Base-by-base conservation (phyloP, 2,329 filamentous ascomycete genomes). In the Lasiodiplodia hormozganensis region DNA sequence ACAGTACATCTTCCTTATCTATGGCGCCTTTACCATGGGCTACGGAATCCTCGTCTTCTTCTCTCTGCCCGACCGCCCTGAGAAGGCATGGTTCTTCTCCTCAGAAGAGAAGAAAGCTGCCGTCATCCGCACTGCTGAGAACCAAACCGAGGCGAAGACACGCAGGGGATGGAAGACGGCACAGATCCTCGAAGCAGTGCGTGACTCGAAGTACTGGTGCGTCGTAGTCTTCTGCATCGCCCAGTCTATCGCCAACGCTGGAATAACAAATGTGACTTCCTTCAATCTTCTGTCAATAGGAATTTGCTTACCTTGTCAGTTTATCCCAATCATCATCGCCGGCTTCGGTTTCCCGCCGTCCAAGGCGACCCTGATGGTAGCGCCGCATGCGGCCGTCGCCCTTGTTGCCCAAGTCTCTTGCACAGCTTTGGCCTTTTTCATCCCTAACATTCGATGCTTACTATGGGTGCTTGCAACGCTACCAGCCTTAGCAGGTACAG, bases 391-490 rank as follows among this genome's bases (percentile, higher is more conserved):
- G 21, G 57, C 57, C 6, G 38, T 62, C 1, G 38, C 57, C 4
- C 7, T 62, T 18, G 25, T 49, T 14, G 57, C 57, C 12, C 57
- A 62, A 36, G 23, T 49, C 5, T 28, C 31, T 23, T 49, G 23
- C 23, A 62, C 57, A 25, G 47, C 57, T 6, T 14, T 62, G 4
- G 18, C 57, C 5, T 62, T 62, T 25, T 62, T 28, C 21, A 31
- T 47, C 4, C 57, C 56, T 21, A 58, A 58, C 7, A 40, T 43
- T 18, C 34, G 56, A 23, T 58, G 56, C 21, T 14, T 58, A 18
- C 38, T 62, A 14, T 62, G 56, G 68, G 62, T 58, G 40, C 14
- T 66, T 56, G 62, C 67, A 57, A 70, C 69, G n/a, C 36, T 40
- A 14, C 21, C 36, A 3, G 56, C 36, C 0, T 16, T 58, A 14